These are phyloP conservation scores for Trichosanthes cucumerina DNA, from an alignment of 306 rosid species.

Conservation along the genomic window DNA sequence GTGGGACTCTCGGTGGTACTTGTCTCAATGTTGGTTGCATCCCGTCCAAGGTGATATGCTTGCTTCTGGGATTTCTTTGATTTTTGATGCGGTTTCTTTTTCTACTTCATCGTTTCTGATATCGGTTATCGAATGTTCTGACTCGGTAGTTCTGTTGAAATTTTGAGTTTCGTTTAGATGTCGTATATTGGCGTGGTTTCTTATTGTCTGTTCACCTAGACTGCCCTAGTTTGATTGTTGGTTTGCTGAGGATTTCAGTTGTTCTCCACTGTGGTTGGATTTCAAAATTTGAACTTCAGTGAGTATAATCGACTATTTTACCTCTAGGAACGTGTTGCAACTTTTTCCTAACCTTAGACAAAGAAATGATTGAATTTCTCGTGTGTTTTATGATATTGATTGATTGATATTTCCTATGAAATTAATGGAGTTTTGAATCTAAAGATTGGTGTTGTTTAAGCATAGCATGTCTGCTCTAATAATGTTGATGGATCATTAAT, in stretches of 20 bases:
- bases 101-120: neutral
- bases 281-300: neutral
- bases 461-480: neutral
- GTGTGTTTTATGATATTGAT: neutral
- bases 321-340: neutral
- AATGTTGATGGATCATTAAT: neutral
- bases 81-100: neutral
- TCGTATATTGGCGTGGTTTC: neutral
- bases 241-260: neutral
- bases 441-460: neutral
- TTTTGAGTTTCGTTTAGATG: neutral
- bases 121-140: neutral
- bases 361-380: neutral
- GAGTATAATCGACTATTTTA: neutral
- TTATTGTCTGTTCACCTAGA: neutral
- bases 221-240: neutral
- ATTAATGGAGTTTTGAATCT: neutral
- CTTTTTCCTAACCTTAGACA: neutral
- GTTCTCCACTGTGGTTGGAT: neutral
- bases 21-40: constrained; percentile 99
- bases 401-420: neutral
- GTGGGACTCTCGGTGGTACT: constrained; percentile 93
- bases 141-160: neutral
- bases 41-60: constrained; percentile 69
- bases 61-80: neutral